Conservation (phyloP, 495 filamentous ascomycete species). For the Jackrogersella multiformis region DNA sequence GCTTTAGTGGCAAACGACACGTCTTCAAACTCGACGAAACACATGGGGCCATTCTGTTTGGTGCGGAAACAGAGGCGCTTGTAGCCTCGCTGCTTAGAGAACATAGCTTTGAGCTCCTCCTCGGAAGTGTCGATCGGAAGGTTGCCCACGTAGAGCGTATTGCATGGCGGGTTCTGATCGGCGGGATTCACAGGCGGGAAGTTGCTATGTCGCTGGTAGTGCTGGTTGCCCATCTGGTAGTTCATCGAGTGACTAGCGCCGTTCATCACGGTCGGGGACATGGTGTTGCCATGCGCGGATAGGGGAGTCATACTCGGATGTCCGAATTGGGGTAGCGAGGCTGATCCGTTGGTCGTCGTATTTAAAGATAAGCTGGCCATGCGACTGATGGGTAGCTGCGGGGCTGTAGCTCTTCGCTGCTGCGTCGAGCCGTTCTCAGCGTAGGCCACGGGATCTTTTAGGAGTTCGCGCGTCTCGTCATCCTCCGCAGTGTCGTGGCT, state of each 20-base stretch:
- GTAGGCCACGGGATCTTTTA: constrained; percentile 86
- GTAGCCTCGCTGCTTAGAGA: constrained; percentile 93
- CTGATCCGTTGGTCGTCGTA: constrained; percentile 61
- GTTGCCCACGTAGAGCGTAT: constrained; percentile 97
- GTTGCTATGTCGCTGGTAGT: constrained; percentile 69
- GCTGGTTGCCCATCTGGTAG: constrained; percentile 67
- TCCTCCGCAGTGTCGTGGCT: constrained; percentile 80
- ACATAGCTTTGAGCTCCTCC: constrained; percentile 94
- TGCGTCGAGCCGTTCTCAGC: constrained; percentile 75
- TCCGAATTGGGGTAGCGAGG: constrained; percentile 62
- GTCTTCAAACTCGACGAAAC: constrained; percentile 98
- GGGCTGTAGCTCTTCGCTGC: constrained; percentile 75
- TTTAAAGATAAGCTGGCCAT: constrained; percentile 77
- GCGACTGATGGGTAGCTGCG: constrained; percentile 75
- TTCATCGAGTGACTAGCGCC: constrained; percentile 51
- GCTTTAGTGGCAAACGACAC: constrained; percentile 93
- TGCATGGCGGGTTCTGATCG: constrained; percentile 97
- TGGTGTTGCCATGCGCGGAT: constrained; percentile 63
- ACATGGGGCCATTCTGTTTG: constrained; percentile 98
- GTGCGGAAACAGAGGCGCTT: constrained; percentile 97
- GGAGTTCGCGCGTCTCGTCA: constrained; percentile 84
- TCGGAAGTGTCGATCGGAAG: constrained; percentile 93
- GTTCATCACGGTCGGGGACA: constrained; percentile 67
- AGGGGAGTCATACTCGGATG: constrained; percentile 54
- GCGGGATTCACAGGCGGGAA: constrained; percentile 93